Percentiles rank a stretch among this genome's conserved stretches.
Conservation (phyloP, 2,329 filamentous ascomycete genomes). For the Sporothrix schenckii region DNA sequence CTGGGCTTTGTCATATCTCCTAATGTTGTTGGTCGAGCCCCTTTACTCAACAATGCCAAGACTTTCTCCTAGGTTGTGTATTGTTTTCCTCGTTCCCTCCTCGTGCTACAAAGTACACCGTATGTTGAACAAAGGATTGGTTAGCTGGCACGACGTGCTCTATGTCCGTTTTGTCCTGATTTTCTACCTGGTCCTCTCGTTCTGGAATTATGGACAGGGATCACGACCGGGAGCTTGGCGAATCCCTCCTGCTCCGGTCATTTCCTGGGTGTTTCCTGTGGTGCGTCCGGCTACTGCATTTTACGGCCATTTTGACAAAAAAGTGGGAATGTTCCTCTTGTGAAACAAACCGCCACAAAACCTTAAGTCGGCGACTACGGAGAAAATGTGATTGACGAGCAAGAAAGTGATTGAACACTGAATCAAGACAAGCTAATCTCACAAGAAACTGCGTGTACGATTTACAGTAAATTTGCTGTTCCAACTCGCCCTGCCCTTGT, state of each 20-base stretch:
- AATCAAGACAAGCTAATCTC: too few species aligned
- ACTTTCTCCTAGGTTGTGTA: background rate
- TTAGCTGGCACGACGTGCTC: too few species aligned
- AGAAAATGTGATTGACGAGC: background rate
- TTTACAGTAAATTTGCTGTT: too few species aligned
- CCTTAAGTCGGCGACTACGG: background rate
- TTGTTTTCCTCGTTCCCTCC: background rate
- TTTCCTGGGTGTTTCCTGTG: background rate
- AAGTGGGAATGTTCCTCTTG: background rate
- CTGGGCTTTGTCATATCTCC: background rate
- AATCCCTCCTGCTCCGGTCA: background rate
- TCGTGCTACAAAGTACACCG: too few species aligned
- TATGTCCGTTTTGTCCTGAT: background rate
- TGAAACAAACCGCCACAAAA: conserved; percentile 5
- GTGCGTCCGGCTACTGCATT: background rate
- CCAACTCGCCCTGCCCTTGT: background rate
- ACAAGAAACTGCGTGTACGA: too few species aligned
- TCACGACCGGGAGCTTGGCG: background rate
- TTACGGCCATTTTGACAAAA: background rate
- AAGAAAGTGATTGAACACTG: too few species aligned
- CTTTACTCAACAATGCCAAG: background rate
- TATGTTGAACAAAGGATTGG: background rate
- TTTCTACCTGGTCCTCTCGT: background rate
- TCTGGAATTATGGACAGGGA: background rate
- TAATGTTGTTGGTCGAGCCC: conserved; percentile 6